A percentile compares a stretch with the other conserved stretches of the same genome.
These are phyloP conservation scores for Lecanosticta acicola DNA, from an alignment of 2,329 filamentous ascomycete genomes.

Conservation along the genomic window DNA sequence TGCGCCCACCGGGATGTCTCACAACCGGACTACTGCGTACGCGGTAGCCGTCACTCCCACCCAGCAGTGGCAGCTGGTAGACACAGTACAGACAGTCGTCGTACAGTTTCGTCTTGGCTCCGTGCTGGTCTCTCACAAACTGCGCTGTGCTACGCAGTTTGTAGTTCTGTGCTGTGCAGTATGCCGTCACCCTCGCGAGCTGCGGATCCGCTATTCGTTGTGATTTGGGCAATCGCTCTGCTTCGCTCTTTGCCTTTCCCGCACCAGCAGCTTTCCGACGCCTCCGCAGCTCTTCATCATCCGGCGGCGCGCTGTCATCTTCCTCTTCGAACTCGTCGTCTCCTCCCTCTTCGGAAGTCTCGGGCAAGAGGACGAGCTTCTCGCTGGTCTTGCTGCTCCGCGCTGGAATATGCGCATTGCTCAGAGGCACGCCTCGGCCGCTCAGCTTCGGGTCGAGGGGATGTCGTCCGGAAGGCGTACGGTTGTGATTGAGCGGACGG, in stretches of 20 bases:
- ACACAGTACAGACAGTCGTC: slow-evolving; percentile 96
- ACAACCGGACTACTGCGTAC: slow-evolving; percentile 84
- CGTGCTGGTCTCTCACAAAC: slow-evolving; percentile 81
- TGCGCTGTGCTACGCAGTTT: slow-evolving; percentile 82
- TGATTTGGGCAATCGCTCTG: slow-evolving; percentile 83
- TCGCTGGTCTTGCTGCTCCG: slow-evolving; percentile 91
- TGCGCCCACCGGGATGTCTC: slow-evolving; percentile 89
- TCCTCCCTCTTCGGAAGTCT: slow-evolving; percentile 56
- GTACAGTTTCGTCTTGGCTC: slow-evolving; percentile 90
- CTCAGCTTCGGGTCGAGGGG: slow-evolving; percentile 52
- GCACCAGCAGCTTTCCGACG: slow-evolving; percentile 56
- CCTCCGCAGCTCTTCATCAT: slow-evolving; percentile 62
- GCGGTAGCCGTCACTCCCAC: slow-evolving; percentile 79
- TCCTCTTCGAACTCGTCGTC: slow-evolving; percentile 52
- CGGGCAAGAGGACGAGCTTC: slow-evolving; percentile 90
- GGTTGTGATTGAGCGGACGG: slow-evolving; percentile 43
- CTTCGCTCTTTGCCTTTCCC: slow-evolving; percentile 81
- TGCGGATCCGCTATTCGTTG: slow-evolving; percentile 69
- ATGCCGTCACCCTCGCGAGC: slow-evolving; percentile 84
- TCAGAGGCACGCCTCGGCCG: slow-evolving; percentile 43
- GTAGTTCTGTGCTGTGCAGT: slow-evolving; percentile 91
- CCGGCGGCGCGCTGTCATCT: slow-evolving; percentile 52
- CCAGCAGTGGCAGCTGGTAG: slow-evolving; percentile 84
- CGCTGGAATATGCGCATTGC: slow-evolving; percentile 59
- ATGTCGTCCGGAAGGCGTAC: slow-evolving; percentile 47